Evolutionary conservation across 2,329 filamentous ascomycete species (phyloP).

Genomic region (Diatrype stigma): DNA sequence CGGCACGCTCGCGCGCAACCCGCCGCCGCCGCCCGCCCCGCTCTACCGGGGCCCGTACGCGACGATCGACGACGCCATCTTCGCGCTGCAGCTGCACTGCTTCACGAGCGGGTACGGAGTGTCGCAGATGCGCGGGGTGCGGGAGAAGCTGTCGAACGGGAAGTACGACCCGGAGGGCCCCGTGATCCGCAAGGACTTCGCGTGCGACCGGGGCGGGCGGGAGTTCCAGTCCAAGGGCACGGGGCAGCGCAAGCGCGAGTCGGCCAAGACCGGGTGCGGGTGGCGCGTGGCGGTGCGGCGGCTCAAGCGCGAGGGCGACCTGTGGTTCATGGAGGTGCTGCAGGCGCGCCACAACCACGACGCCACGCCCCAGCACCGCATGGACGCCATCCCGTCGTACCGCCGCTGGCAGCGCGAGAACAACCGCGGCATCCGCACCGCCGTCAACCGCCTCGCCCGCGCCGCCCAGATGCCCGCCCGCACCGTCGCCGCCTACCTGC

Average conservation of each 20-base stretch:
- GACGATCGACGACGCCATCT: conserved; percentile 24
- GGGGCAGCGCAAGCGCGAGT: conserved; percentile 24
- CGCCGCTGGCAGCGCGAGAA: conserved; percentile 28
- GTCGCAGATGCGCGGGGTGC: conserved; percentile 27
- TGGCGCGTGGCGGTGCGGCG: conserved; percentile 24
- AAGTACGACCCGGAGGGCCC: conserved; percentile 25
- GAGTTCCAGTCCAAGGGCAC: conserved; percentile 27
- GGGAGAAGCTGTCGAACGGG: conserved; percentile 26
- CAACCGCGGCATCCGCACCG: conserved; percentile 21
- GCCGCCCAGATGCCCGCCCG: conserved; percentile 23
- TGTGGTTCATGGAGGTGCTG: conserved; percentile 26
- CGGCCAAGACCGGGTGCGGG: conserved; percentile 23
- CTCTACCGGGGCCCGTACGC: conserved; percentile 22
- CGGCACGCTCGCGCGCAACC: neutral
- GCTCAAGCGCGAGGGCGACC: conserved; percentile 23
- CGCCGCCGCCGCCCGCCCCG: conserved; percentile 9
- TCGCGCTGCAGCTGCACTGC: conserved; percentile 25
- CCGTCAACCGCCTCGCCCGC: conserved; percentile 19
- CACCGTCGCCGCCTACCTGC: conserved; percentile 22
- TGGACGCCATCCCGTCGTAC: conserved; percentile 27
- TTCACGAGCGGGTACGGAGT: conserved; percentile 28
- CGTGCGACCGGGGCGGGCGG: conserved; percentile 24
- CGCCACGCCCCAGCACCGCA: conserved; percentile 20
- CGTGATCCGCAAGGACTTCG: conserved; percentile 26
- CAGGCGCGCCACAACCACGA: conserved; percentile 24